Conservation (phyloP, 208 protist genomes). For the Crithidia bombi region DNA sequence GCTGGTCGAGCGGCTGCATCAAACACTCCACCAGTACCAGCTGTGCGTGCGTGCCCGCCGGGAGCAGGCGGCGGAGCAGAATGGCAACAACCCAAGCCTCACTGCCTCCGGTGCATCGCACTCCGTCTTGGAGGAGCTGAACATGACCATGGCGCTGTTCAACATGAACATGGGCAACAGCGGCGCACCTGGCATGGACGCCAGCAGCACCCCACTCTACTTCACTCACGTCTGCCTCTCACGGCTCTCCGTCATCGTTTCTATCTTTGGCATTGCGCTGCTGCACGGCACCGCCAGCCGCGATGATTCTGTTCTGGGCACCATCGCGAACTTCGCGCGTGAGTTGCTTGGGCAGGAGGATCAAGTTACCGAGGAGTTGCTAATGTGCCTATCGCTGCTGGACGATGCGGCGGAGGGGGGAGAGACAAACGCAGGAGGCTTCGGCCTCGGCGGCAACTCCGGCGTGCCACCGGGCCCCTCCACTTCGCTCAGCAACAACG, state of each 20-base stretch:
- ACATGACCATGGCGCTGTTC: conserved; percentile 53
- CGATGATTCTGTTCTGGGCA: conserved; percentile 55
- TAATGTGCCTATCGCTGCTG: conserved; percentile 67
- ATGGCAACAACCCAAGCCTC: not conserved
- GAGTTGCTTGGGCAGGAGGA: conserved; percentile 73
- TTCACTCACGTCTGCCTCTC: conserved; percentile 83
- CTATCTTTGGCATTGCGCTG: conserved; percentile 78
- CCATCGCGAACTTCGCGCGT: conserved; percentile 67
- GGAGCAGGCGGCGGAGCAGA: conserved; percentile 11
- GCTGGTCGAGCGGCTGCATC: conserved; percentile 49
- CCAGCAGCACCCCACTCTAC: conserved; percentile 40
- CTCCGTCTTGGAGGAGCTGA: conserved; percentile 35
- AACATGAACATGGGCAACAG: conserved; percentile 35
- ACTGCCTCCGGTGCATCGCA: conserved; percentile 5
- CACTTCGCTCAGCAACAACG: conserved; percentile 9
- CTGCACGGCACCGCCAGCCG: conserved; percentile 45
- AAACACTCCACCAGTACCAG: conserved; percentile 70
- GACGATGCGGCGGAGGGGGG: conserved; percentile 8
- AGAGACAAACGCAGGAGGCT: not conserved
- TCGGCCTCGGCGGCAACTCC: not conserved
- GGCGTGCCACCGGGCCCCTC: not conserved
- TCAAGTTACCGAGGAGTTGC: conserved; percentile 61
- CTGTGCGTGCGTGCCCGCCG: conserved; percentile 58
- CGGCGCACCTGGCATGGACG: not conserved
- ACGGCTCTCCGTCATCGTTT: conserved; percentile 83